Evolutionary conservation across 108 stramenopile genomes (phyloP).

Genomic region (Pseudonitzschia delicatissima): DNA sequence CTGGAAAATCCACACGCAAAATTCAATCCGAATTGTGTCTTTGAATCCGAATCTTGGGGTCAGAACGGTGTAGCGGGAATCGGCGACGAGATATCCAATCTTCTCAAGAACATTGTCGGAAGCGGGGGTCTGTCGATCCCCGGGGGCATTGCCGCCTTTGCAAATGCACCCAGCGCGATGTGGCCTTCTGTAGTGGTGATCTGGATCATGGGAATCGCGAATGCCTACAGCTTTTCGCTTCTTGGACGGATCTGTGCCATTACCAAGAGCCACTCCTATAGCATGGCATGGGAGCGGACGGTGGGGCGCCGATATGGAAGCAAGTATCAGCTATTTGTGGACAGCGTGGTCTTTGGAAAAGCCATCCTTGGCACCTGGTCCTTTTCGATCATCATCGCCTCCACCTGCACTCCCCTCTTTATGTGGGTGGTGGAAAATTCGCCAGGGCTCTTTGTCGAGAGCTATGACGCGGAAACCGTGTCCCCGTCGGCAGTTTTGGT

Average conservation of each 20-base stretch:
- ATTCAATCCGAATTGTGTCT: slow-evolving; percentile 19
- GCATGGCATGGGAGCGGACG: slow-evolving; percentile 65
- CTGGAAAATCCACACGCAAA: background rate
- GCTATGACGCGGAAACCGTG: slow-evolving; percentile 4
- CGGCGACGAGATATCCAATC: slow-evolving; percentile 59
- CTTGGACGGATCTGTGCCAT: slow-evolving; percentile 60
- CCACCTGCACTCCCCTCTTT: slow-evolving; percentile 13
- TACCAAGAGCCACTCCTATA: slow-evolving; percentile 53
- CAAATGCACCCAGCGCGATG: slow-evolving; percentile 71
- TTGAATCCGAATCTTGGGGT: slow-evolving; percentile 20
- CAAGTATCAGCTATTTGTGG: slow-evolving; percentile 5
- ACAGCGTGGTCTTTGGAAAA: slow-evolving; percentile 10
- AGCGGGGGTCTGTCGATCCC: slow-evolving; percentile 88
- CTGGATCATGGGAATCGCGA: slow-evolving; percentile 56
- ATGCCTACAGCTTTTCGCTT: slow-evolving; percentile 75
- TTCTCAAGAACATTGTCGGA: slow-evolving; percentile 87
- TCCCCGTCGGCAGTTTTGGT: slow-evolving; percentile 47
- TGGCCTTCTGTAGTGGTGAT: slow-evolving; percentile 69
- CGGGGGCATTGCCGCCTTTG: slow-evolving; percentile 87
- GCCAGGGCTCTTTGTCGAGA: background rate
- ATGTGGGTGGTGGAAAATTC: background rate
- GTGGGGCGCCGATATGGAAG: background rate
- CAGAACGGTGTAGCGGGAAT: slow-evolving; percentile 20
- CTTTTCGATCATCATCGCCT: slow-evolving; percentile 15
- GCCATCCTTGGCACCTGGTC: slow-evolving; percentile 16